Base-by-base conservation (phyloP, 2,329 filamentous ascomycete genomes). In the Stagonosporopsis chrysanthemi region DNA sequence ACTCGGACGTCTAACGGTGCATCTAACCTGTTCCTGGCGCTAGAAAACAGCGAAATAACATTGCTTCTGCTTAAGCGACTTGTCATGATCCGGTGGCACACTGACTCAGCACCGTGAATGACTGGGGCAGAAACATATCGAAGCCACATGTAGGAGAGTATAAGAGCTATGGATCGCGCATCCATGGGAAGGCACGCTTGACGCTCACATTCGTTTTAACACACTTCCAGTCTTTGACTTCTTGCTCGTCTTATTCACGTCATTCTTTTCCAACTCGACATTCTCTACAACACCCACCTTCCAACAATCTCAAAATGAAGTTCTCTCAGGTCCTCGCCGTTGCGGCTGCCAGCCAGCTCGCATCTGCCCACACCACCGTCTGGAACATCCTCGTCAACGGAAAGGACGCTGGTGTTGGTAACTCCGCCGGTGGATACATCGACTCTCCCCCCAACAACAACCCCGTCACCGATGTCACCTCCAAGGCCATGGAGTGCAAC, bases 391-490 rank as follows among this genome's bases (percentile, higher is more conserved):
- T 77, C 46, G 76, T 81, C 69, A 81, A 82, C 67, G 81, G 66
- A 60, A 67, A 69, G 42, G 67, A 72, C 56, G 70, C 75, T 44
- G 71, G 73, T 41, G 57, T 67, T 45, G 73, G 73, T 38, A 61
- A 75, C 77, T 52, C 48, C 6, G 64, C 66, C 71, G 56, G 74
- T 70, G 79, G 78, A 42, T 83, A 83, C 74, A 79, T 84, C 64
- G 80, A 82, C 60, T 79, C 79, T 65, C 77, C 73, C 23, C 70
- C 74, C 38, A 73, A 70, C 69, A 77, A 77, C 70, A 62, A 56
- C 59, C 74, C 75, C 39, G 54, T 77, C 54, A 65, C 52, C 6
- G 70, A 77, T 58, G 75, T 77, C 36, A 71, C 69, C 19, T 74
- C 71, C 28, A 62, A 62, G 40, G 60, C 62, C 42, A 72, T 78